phyloP scores from a whole-genome alignment of 2,329 filamentous ascomycete species.

The Xylogone sp. region DNA sequence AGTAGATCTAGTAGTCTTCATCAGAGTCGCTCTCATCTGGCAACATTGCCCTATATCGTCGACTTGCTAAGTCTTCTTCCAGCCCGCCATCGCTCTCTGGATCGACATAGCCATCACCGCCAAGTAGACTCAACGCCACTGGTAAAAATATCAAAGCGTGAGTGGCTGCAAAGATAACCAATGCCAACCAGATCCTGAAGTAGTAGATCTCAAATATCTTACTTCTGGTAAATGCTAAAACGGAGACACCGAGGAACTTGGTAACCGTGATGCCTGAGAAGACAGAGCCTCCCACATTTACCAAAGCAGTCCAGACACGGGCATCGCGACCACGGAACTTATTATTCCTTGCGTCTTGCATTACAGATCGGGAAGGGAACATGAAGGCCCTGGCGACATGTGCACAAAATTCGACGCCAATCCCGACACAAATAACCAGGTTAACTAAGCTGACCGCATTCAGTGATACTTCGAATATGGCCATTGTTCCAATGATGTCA shows the following conservation, averaged over 20 bases:
- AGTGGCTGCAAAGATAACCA: conserved; percentile 83
- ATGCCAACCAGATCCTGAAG: conserved; percentile 91
- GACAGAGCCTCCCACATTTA: conserved; percentile 91
- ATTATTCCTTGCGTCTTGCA: conserved; percentile 74
- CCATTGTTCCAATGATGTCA: conserved; percentile 95
- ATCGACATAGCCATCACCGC: conserved; percentile 84
- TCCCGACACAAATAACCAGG: conserved; percentile 93
- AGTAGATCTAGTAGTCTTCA: conserved; percentile 7
- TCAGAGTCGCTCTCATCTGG: conserved; percentile 69
- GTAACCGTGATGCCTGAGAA: conserved; percentile 96
- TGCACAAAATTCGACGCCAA: conserved; percentile 94
- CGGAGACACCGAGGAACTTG: conserved; percentile 86
- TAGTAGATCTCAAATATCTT: conserved; percentile 99
- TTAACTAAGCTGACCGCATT: conserved; percentile 97
- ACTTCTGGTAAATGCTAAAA: conserved; percentile 89
- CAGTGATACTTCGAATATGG: conserved; percentile 78
- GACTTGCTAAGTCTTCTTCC: conserved; percentile 80
- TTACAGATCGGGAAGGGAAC: conserved; percentile 78
- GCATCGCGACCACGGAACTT: conserved; percentile 80
- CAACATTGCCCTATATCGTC: conserved; percentile 73
- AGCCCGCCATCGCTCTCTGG: conserved; percentile 83
- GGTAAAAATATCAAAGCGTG: conserved; percentile 92
- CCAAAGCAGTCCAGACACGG: conserved; percentile 85
- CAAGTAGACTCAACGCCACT: conserved; percentile 79
- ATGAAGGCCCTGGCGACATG: conserved; percentile 95